Evolutionary conservation across 768 basidiomycete species (phyloP).

Genomic region (Crucibulum laeve): DNA sequence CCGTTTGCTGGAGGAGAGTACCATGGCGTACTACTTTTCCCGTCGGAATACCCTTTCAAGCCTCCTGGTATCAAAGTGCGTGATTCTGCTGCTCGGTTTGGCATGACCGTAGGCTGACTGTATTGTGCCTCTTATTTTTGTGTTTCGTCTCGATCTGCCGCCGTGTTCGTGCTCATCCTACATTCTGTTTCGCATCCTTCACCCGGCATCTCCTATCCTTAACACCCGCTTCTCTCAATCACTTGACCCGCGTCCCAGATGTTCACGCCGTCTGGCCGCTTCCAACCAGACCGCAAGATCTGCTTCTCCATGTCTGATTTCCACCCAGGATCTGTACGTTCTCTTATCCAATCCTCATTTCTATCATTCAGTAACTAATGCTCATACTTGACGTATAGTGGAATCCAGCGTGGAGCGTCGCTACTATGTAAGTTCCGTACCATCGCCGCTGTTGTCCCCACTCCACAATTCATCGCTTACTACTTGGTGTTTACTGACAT

Average conservation of each 20-base stretch:
- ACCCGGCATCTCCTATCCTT: too few species aligned
- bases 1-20: conserved; percentile 92
- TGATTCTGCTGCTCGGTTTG: background rate
- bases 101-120: too few species aligned
- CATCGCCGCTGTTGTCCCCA: conserved; percentile 3
- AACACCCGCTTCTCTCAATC: too few species aligned
- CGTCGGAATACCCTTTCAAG: conserved; percentile 93
- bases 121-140: too few species aligned
- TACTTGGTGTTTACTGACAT: conserved; percentile 1
- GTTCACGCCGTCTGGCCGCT: conserved; percentile 88
- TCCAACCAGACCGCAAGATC: conserved; percentile 91
- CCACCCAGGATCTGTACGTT: conserved; percentile 79
- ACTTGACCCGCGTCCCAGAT: conserved; percentile 44
- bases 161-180: too few species aligned
- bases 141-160: too few species aligned
- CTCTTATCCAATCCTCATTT: conserved; percentile 1
- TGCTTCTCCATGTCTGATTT: conserved; percentile 99
- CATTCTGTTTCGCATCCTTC: background rate
- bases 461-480: conserved; percentile 5
- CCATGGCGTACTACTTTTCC: conserved; percentile 89
- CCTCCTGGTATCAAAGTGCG: conserved; percentile 93
- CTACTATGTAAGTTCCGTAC: conserved; percentile 70
- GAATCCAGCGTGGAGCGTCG: conserved; percentile 95
- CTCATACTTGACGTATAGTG: conserved; percentile 43
- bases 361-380: conserved; percentile 1